A percentile compares a stretch with the other conserved stretches of the same genome.
These are phyloP conservation scores for Fusarium mangiferae DNA, from an alignment of 2,329 filamentous ascomycete genomes.

Conservation along the genomic window DNA sequence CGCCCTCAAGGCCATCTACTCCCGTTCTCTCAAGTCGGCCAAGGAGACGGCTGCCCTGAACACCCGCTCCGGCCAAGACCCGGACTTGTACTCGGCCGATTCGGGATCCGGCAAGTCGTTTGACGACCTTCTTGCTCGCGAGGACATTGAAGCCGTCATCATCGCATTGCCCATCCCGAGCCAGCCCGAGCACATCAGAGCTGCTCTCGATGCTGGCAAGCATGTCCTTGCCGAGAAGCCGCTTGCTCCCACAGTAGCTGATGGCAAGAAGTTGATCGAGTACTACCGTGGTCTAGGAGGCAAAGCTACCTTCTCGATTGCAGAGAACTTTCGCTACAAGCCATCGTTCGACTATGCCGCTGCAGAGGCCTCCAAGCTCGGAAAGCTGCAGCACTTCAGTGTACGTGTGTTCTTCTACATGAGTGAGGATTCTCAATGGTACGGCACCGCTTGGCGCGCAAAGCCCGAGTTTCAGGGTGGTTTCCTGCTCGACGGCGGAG, in stretches of 20 bases:
- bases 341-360: conserved; percentile 66
- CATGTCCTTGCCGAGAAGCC: conserved; percentile 78
- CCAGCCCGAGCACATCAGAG: conserved; percentile 68
- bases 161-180: conserved; percentile 71
- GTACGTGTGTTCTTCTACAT: conserved; percentile 52
- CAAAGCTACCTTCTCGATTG: conserved; percentile 65
- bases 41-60: conserved; percentile 55
- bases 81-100: conserved; percentile 69
- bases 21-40: conserved; percentile 69
- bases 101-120: conserved; percentile 57
- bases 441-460: conserved; percentile 71
- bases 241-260: conserved; percentile 67
- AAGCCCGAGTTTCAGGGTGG: conserved; percentile 78
- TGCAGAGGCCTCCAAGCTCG: conserved; percentile 53
- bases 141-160: conserved; percentile 66
- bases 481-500: conserved; percentile 79
- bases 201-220: conserved; percentile 71
- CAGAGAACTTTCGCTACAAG: conserved; percentile 78
- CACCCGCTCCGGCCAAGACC: conserved; percentile 40
- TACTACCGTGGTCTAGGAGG: conserved; percentile 45
- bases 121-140: conserved; percentile 62
- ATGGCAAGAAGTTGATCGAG: conserved; percentile 54
- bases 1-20: conserved; percentile 73
- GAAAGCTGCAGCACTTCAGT: conserved; percentile 58
- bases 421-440: conserved; percentile 56